These are phyloP conservation scores for Alnus rubra DNA, from an alignment of 306 rosid species.

Conservation along the genomic window DNA sequence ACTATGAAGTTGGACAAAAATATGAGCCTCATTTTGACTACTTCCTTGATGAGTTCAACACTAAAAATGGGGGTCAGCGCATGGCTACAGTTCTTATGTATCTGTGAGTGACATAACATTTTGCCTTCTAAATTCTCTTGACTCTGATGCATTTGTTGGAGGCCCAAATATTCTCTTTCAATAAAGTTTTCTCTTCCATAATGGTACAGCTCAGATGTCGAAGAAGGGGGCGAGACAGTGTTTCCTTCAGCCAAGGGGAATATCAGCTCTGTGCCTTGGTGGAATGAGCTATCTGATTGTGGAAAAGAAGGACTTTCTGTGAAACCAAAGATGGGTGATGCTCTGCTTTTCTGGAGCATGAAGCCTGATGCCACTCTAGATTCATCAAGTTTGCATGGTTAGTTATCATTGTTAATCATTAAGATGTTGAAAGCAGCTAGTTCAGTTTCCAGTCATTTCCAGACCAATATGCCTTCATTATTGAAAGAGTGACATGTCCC, in stretches of 20 bases:
- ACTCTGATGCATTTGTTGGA: conserved; percentile 17
- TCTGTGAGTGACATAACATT: conserved; percentile 65
- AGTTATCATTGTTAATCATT: conserved; percentile 21
- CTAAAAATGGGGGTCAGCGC: conserved; percentile 94
- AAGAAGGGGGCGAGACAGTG: conserved; percentile 99
- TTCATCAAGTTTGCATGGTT: conserved; percentile 97
- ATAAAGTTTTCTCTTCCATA: conserved; percentile 24
- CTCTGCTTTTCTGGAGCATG: conserved; percentile 99
- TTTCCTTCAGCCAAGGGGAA: conserved; percentile 97
- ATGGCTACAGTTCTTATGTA: conserved; percentile 95
- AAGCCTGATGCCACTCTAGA: conserved; percentile 88
- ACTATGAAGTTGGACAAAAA: conserved; percentile 98
- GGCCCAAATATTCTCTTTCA: conserved; percentile 14
- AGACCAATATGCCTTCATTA: conserved; percentile 17
- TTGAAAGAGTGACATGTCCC: conserved; percentile 11
- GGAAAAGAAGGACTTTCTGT: conserved; percentile 88
- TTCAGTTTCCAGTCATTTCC: not conserved
- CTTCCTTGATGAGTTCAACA: conserved; percentile 83
- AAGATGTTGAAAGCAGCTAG: conserved; percentile 14
- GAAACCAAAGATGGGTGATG: conserved; percentile 96
- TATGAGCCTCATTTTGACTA: conserved; percentile 98
- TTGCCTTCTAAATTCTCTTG: conserved; percentile 16
- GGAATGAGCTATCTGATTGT: conserved; percentile 95
- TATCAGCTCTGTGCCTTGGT: conserved; percentile 91
- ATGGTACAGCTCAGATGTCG: conserved; percentile 86